Evolutionary conservation across 2,329 filamentous ascomycete genomes (phyloP).

Genomic region (Aspergillus novofumigatus): DNA sequence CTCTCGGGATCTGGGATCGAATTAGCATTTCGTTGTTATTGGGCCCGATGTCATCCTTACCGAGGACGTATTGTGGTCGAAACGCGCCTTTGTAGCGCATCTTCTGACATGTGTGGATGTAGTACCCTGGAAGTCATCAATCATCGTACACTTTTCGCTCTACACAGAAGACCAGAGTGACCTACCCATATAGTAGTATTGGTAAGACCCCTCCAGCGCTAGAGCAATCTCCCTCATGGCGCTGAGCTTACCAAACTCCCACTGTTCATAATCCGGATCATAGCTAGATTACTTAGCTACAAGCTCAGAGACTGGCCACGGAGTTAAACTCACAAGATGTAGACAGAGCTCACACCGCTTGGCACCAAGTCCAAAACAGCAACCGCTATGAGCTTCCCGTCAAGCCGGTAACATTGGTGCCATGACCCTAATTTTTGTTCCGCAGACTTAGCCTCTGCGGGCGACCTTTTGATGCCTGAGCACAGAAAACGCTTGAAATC

Average conservation of each 20-base stretch:
- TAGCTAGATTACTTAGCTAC: constrained; percentile 40
- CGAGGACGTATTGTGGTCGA: constrained; percentile 46
- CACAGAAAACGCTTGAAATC: constrained; percentile 48
- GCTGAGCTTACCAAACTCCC: constrained; percentile 60
- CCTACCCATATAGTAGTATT: constrained; percentile 62
- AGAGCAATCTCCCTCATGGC: constrained; percentile 58
- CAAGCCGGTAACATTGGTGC: constrained; percentile 49
- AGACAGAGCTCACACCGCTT: constrained; percentile 47
- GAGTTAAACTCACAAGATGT: constrained; percentile 40
- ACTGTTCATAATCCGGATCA: constrained; percentile 57
- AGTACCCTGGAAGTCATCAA: constrained; percentile 46
- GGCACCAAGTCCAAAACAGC: constrained; percentile 47
- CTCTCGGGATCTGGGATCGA: constrained; percentile 41
- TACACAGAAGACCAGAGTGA: neutral
- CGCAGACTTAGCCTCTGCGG: constrained; percentile 30
- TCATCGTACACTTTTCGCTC: neutral
- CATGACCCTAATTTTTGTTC: constrained; percentile 46
- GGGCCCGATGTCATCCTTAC: constrained; percentile 24
- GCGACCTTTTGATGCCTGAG: constrained; percentile 40
- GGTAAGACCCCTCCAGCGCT: constrained; percentile 51
- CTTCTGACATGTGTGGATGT: constrained; percentile 56
- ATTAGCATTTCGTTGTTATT: neutral
- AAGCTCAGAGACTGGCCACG: neutral
- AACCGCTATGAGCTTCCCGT: constrained; percentile 47
- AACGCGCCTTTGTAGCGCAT: constrained; percentile 50